phyloP scores from a whole-genome alignment of 2,329 filamentous ascomycete genomes.

The Davidsoniella virescens region DNA sequence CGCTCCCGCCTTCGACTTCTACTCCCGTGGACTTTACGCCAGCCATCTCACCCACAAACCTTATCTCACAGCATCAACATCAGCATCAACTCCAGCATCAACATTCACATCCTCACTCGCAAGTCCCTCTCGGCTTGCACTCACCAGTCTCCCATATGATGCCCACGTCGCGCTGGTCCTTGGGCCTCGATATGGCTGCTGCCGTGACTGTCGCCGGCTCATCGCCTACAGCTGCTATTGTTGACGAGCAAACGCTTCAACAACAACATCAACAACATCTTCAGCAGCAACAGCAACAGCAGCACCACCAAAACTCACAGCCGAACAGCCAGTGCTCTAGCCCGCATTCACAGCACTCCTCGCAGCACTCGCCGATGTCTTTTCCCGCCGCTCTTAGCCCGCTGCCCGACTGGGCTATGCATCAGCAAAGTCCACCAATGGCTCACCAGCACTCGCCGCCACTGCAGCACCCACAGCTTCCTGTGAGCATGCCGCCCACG shows the following conservation, averaged over 20 bases:
- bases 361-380: slow-evolving; percentile 35
- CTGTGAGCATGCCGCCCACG: slow-evolving; percentile 7
- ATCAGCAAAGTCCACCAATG: slow-evolving; percentile 29
- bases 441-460: slow-evolving; percentile 22
- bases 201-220: slow-evolving; percentile 26
- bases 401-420: slow-evolving; percentile 45
- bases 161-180: slow-evolving; percentile 30
- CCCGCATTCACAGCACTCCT: slow-evolving; percentile 27
- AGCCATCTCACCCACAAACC: slow-evolving; percentile 13
- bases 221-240: slow-evolving; percentile 34
- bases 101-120: slow-evolving; percentile 17
- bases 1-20: slow-evolving; percentile 1
- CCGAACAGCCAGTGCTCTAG: slow-evolving; percentile 32
- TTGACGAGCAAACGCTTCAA: slow-evolving; percentile 9
- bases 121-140: slow-evolving; percentile 9
- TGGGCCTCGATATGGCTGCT: slow-evolving; percentile 36
- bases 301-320: slow-evolving; percentile 17
- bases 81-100: slow-evolving; percentile 14
- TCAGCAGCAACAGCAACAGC: slow-evolving; percentile 20
- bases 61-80: slow-evolving; percentile 3
- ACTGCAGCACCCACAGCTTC: slow-evolving; percentile 25
- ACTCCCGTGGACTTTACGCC: slow-evolving; percentile 11
- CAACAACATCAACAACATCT: slow-evolving; percentile 25
- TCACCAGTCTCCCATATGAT: slow-evolving; percentile 15
- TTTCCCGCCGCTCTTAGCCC: slow-evolving; percentile 24